These are phyloP conservation scores for Mucor velutinosus DNA, from an alignment of 371 early-diverging fungal genomes.

Conservation along the genomic window DNA sequence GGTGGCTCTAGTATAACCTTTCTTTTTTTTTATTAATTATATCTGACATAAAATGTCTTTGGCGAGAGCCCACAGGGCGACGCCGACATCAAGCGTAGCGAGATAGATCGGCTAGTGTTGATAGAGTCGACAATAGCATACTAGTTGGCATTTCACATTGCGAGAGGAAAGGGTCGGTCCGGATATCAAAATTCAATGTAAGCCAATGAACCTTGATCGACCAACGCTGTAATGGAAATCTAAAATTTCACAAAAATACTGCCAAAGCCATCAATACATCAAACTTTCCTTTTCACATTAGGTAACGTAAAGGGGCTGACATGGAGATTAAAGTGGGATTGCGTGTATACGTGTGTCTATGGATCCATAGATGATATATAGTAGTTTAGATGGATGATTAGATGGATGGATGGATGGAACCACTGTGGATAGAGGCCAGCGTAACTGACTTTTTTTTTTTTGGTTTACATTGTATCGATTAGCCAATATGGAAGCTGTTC, in stretches of 20 bases:
- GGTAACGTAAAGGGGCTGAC: conserved; percentile 11
- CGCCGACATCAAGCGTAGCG: no score
- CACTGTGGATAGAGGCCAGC: background rate
- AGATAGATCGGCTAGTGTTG: no score
- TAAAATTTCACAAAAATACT: conserved; percentile 2
- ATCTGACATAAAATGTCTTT: no score
- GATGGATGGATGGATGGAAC: conserved; percentile 10
- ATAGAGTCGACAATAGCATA: no score
- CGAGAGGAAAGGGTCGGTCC: background rate
- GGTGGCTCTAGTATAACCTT: no score
- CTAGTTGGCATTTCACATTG: no score
- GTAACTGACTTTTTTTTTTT: background rate
- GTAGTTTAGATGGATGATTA: conserved; percentile 17
- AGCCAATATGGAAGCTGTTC: conserved; percentile 53
- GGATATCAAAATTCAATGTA: background rate
- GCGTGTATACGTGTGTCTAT: background rate
- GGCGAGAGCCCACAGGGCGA: no score
- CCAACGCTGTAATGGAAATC: background rate
- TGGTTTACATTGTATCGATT: background rate
- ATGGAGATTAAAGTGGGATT: background rate
- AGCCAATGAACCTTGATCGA: background rate
- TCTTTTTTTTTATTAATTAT: no score
- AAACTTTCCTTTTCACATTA: conserved; percentile 25
- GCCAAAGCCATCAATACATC: conserved; percentile 4
- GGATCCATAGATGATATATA: background rate